Base-by-base conservation (phyloP, 805 yeast genomes). In the Yamadazyma tumulicola region DNA sequence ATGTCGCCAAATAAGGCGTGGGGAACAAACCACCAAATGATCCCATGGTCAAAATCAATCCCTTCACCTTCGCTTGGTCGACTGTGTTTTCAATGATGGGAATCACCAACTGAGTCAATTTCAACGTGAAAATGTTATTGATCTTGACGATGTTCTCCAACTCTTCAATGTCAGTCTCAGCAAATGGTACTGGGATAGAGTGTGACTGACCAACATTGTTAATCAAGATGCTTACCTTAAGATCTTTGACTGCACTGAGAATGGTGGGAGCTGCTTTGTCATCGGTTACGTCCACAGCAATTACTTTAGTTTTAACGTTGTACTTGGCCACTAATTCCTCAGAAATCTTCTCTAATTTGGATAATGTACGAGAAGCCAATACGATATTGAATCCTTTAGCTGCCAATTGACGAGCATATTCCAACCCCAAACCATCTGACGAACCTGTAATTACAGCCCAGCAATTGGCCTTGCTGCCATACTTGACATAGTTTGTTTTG, bases 391-490 rank as follows among this genome's bases (percentile, higher is more conserved):
- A 82, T 2, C 96, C 96, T 45, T 74, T 79, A 35, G 72, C 60
- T 9, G 97, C 98, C 60, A 93, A 72, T 63, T 91, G 97, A 17
- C 63, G 53, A 2, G 96, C 81, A 54, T 76, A 93, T 58, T 93
- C 96, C 56, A 89, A 87, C 38, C 98, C 98, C 52, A 93, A 83
- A 22, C 98, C 98, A 57, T 93, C 97, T 31, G 97, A 86, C 3
- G 97, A 94, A 39, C 98, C 98, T 5, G 98, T 93, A 12, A 93
- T 75, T 20, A 93, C 84, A n/a, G 97, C 96, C 91, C 96, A 93
- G 26, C 75, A 69, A 18, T 82, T 83, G 14, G 47, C 39, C 41
- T 69, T 67, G 18, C 91, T 82, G n/a, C 96, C 96, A 52, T 88
- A 88, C 54, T 77, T 79, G 26, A 57, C 51, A 51, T 72, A 81